phyloP scores from a whole-genome alignment of 257 asterid species.

The Nemophila menziesii region DNA sequence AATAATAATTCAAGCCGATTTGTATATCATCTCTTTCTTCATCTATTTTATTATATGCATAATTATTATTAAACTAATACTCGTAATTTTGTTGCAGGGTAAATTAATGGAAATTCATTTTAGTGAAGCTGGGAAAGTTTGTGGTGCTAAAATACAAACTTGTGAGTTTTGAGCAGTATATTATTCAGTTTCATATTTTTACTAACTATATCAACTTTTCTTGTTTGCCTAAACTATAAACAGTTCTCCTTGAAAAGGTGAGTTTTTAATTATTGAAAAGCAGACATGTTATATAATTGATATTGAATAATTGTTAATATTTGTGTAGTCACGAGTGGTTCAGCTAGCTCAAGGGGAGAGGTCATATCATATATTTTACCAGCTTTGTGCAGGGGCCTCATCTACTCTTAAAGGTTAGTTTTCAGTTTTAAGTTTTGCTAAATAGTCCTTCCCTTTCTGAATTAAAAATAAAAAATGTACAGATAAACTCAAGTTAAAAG shows the following conservation, averaged over 20 bases:
- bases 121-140: constrained; percentile 48
- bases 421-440: not conserved
- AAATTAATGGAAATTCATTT: constrained; percentile 72
- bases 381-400: constrained; percentile 92
- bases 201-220: constrained; percentile 5
- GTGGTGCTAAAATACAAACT: constrained; percentile 74
- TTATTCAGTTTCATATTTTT: constrained; percentile 10
- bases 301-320: constrained; percentile 9
- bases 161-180: constrained; percentile 37
- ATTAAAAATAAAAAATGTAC: constrained; percentile 10
- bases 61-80: not conserved
- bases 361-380: constrained; percentile 84
- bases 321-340: constrained; percentile 84
- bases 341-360: constrained; percentile 70
- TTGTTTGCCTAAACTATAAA: constrained; percentile 9
- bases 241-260: constrained; percentile 97
- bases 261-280: constrained; percentile 9
- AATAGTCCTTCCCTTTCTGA: not conserved
- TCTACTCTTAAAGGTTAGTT: constrained; percentile 58
- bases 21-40: constrained; percentile 36
- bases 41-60: not conserved
- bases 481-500: constrained; percentile 62
- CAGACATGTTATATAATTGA: no score
- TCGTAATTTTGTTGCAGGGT: constrained; percentile 40
- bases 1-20: constrained; percentile 90